Conservation (phyloP, 192 early-diverging fungal species). For the Gryganskiella cystojenkinii region DNA sequence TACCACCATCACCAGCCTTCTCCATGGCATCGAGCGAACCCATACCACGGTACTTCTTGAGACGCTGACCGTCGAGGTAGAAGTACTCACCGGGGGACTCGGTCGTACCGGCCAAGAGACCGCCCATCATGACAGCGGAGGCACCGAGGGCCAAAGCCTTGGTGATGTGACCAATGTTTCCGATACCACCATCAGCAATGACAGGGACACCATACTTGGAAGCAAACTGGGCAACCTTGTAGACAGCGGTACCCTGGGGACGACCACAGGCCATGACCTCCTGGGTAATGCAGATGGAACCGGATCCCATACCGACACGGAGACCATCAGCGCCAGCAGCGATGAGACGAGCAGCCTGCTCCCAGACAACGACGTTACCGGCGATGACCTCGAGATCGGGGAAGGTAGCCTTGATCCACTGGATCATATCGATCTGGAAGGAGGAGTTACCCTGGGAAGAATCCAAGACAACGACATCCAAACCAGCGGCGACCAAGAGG, state of each 20-base stretch:
- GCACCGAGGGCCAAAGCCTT: constrained; percentile 96
- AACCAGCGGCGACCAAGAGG: constrained; percentile 90
- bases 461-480: constrained; percentile 97
- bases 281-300: constrained; percentile 98
- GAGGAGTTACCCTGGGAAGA: constrained; percentile 96
- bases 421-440: constrained; percentile 96
- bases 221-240: constrained; percentile 94
- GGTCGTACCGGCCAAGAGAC: constrained; percentile 92
- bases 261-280: constrained; percentile 99
- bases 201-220: constrained; percentile 94
- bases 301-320: constrained; percentile 97
- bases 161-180: constrained; percentile 96
- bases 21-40: constrained; percentile 98
- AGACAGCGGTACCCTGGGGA: constrained; percentile 97
- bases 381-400: constrained; percentile 87
- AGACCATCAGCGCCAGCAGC: constrained; percentile 95
- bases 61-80: constrained; percentile 95
- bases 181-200: constrained; percentile 97
- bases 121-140: constrained; percentile 99
- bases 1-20: constrained; percentile 73
- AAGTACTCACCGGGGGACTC: constrained; percentile 99
- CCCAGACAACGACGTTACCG: constrained; percentile 97
- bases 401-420: constrained; percentile 90
- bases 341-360: constrained; percentile 93
- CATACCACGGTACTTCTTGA: constrained; percentile 99